phyloP scores from a whole-genome alignment of 148 eudicot species.

The Fagopyrum tataricum region DNA sequence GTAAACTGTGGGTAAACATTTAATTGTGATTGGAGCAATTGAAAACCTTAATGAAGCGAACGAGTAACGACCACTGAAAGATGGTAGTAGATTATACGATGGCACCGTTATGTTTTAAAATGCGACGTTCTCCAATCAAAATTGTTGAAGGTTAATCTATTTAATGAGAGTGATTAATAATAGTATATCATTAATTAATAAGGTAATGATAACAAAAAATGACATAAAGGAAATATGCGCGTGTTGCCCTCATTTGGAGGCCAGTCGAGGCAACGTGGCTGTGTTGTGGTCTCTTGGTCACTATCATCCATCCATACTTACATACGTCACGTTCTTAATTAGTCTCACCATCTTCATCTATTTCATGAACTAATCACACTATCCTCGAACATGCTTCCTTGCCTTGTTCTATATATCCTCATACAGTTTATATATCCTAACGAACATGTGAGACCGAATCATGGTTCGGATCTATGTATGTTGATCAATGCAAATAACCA shows the following conservation, averaged over 20 bases:
- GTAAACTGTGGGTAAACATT: background rate
- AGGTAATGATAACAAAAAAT: background rate
- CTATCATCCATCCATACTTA: background rate
- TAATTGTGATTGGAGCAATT: slow-evolving; percentile 1
- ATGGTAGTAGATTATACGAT: background rate
- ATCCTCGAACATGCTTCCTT: too few species aligned
- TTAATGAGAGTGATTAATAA: too few species aligned
- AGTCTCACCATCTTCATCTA: background rate
- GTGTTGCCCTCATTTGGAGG: background rate
- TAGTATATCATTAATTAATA: background rate
- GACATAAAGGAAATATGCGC: slow-evolving; percentile 5
- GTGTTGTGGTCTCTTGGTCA: slow-evolving; percentile 1
- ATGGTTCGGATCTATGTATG: too few species aligned
- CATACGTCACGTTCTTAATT: background rate
- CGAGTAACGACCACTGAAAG: background rate
- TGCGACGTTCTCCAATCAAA: background rate
- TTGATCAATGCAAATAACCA: too few species aligned
- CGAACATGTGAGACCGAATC: too few species aligned
- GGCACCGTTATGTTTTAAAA: background rate
- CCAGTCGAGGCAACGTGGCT: background rate
- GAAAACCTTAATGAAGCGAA: background rate
- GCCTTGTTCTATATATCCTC: too few species aligned
- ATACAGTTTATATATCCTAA: too few species aligned
- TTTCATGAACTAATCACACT: background rate
- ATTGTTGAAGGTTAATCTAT: background rate